phyloP scores from a whole-genome alignment of 2,329 filamentous ascomycete genomes.

The Penicillium sp. region DNA sequence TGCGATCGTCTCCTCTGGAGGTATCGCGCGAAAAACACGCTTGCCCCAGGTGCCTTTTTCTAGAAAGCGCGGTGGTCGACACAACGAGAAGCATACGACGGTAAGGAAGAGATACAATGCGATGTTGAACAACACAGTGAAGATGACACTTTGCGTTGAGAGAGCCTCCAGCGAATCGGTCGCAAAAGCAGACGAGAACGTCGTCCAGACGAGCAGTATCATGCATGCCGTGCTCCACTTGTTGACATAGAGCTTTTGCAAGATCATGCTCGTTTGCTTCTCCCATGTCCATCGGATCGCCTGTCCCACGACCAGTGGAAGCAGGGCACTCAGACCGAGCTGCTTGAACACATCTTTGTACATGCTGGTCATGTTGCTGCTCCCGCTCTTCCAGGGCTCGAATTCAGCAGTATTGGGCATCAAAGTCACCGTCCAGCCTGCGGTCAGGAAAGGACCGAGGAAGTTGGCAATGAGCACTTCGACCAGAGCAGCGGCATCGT shows the following conservation, averaged over 20 bases:
- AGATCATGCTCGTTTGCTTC: slow-evolving; percentile 33
- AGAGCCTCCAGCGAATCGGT: slow-evolving; percentile 59
- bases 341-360: slow-evolving; percentile 66
- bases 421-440: slow-evolving; percentile 56
- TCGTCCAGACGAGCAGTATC: slow-evolving; percentile 51
- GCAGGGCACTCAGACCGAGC: slow-evolving; percentile 62
- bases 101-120: slow-evolving; percentile 62
- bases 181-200: slow-evolving; percentile 50
- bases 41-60: slow-evolving; percentile 18
- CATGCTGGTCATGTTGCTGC: slow-evolving; percentile 55
- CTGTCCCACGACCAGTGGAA: slow-evolving; percentile 63
- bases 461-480: slow-evolving; percentile 69
- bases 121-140: slow-evolving; percentile 66
- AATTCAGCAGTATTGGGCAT: slow-evolving; percentile 44
- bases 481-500: slow-evolving; percentile 62
- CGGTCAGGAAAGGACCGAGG: slow-evolving; percentile 63
- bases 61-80: slow-evolving; percentile 33
- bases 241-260: slow-evolving; percentile 52
- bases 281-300: slow-evolving; percentile 54
- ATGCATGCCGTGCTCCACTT: slow-evolving; percentile 46
- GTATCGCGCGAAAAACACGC: slow-evolving; percentile 36
- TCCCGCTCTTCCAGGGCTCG: slow-evolving; percentile 40
- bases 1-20: slow-evolving; percentile 61
- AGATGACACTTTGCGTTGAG: slow-evolving; percentile 59
- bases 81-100: slow-evolving; percentile 51